Base-by-base conservation (phyloP, 2,329 filamentous ascomycete species). In the Sclerotinia borealis region DNA sequence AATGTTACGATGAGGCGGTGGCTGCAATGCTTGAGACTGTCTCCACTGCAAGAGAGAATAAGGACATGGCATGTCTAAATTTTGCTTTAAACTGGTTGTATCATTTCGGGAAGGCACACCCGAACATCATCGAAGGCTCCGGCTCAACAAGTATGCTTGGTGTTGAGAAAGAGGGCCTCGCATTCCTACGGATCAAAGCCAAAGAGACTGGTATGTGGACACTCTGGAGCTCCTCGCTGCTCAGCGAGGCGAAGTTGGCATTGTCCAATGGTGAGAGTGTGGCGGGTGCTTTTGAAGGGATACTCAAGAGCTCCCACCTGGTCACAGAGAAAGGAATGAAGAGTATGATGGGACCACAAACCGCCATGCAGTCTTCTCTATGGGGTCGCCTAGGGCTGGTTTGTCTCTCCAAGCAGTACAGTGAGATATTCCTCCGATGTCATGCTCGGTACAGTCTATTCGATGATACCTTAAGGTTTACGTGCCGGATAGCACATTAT, bases 11-110 rank as follows among this genome's bases (percentile, higher is more conserved):
- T 47, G 93, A 98, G 76, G 93, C 93, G 7, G 84, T 98, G n/a
- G 85, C 91, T 13, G 91, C 93, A 15, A 96, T 99, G 87, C 87
- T 96, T 49, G 95, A 98, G 75, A 93, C 93, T 0, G 92, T 99
- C 39, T 88, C 93, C 0, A 96, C 92, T n/a, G 95, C 95, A 0
- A 82, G 93, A 66, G 95, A 98, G 75, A 96, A 96, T 69, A 88
- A 92, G 68, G 95, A 99, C 73, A 91, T 92, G 80, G 87, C 85
- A 4, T 98, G 95, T 73, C 81, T 99, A 63, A 98, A 97, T 75
- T 98, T 96, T 76, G 91, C 92, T 37, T 84, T 99, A 66, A 96
- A 92, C 72, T 99, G 95, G 95, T 81, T 98, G 3, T 96, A 96
- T 72, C 92, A 97, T 73, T 96, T 97, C 70, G 90, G 89, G n/a